Evolutionary conservation across 139 green algal species (phyloP).

Genomic region (Choricystis sp.): DNA sequence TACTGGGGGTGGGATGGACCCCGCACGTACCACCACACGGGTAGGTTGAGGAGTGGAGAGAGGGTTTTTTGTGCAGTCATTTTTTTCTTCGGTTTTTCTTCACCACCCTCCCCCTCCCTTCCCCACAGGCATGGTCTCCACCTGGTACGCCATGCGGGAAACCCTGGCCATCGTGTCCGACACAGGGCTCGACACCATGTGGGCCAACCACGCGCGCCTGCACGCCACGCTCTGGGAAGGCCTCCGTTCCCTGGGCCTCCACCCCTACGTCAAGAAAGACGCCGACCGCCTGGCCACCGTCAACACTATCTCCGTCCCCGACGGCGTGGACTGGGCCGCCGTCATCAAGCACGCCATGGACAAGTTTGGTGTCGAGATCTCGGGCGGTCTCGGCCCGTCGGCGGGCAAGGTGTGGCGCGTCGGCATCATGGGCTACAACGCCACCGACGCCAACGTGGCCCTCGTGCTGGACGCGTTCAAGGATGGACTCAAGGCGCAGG

Average conservation of each 20-base stretch:
- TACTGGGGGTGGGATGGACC: constrained; percentile 33
- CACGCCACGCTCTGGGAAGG: constrained; percentile 62
- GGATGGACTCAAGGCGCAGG: constrained; percentile 64
- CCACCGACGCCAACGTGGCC: constrained; percentile 50
- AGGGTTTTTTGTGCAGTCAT: no score
- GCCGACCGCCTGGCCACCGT: constrained; percentile 63
- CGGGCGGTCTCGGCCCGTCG: constrained; percentile 59
- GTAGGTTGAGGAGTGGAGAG: no score
- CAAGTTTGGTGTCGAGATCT: constrained; percentile 52
- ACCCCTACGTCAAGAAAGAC: constrained; percentile 59
- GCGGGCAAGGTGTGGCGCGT: constrained; percentile 38
- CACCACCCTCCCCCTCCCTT: no score
- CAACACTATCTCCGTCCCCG: constrained; percentile 83
- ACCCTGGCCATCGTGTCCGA: constrained; percentile 58
- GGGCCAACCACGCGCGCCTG: constrained; percentile 39
- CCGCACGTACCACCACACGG: constrained; percentile 66
- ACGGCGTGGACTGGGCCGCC: constrained; percentile 60
- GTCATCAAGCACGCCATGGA: constrained; percentile 70
- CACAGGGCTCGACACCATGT: constrained; percentile 46
- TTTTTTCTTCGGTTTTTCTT: no score
- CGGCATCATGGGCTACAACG: constrained; percentile 57
- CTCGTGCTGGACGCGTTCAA: constrained; percentile 62
- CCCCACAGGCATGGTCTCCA: constrained; percentile 53
- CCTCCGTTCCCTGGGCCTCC: constrained; percentile 48
- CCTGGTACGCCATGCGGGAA: constrained; percentile 77